Evolutionary conservation across 1,284 basidiomycete genomes (phyloP).

Genomic region (Amylostereum areolatum): DNA sequence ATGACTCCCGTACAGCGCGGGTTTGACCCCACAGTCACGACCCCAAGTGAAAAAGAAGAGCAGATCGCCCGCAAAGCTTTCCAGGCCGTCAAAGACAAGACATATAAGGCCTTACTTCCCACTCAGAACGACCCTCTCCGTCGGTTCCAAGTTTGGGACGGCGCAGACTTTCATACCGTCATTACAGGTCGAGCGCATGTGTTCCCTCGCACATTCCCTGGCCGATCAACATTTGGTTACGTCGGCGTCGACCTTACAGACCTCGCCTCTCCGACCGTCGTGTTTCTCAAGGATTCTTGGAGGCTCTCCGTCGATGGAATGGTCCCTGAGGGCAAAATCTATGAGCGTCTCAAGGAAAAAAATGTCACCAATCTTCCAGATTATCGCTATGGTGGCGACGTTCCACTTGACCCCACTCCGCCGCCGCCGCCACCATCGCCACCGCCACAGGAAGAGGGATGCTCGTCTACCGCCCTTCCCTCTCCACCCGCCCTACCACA

Average conservation of each 20-base stretch:
- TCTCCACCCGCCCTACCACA: too few species aligned
- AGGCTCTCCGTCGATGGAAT: not conserved
- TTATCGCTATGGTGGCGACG: not conserved
- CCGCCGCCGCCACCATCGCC: too few species aligned
- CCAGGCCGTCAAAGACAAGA: not conserved
- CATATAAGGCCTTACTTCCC: not conserved
- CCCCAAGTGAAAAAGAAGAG: not conserved
- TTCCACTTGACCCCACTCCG: not conserved
- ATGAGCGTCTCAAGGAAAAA: not conserved
- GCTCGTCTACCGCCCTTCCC: not conserved
- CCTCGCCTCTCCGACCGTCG: too few species aligned
- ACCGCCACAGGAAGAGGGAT: too few species aligned
- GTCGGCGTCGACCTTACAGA: not conserved
- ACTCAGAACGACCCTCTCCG: not conserved
- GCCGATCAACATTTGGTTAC: not conserved
- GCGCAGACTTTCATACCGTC: not conserved
- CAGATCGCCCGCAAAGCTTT: not conserved
- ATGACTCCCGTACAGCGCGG: not conserved
- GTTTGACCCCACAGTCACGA: not conserved
- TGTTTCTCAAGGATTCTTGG: constrained; percentile 1
- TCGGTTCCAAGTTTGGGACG: not conserved
- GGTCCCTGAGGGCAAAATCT: not conserved
- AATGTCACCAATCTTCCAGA: not conserved
- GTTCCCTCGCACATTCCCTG: not conserved
- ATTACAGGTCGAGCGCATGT: not conserved